Percentiles rank a stretch among this genome's conserved stretches.
Conservation (phyloP, 768 basidiomycete genomes). For the Leccinum barrowsii region DNA sequence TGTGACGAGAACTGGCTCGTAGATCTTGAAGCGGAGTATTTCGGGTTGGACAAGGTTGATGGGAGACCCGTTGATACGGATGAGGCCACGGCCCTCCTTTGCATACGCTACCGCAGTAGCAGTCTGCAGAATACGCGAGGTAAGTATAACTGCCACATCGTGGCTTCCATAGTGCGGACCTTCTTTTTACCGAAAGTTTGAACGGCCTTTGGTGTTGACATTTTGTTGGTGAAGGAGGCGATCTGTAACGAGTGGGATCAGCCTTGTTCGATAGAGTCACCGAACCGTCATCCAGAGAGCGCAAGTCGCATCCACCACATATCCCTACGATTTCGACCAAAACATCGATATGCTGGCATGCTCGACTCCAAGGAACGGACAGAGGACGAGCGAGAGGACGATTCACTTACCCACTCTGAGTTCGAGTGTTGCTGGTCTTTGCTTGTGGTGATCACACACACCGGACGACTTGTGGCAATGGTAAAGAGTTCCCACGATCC, state of each 20-base stretch:
- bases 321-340: constrained; percentile 22
- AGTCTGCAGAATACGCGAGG: constrained; percentile 51
- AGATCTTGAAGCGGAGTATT: constrained; percentile 96
- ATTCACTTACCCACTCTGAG: constrained; percentile 38
- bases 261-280: constrained; percentile 1
- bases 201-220: constrained; percentile 83
- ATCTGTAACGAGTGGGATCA: constrained; percentile 23
- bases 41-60: constrained; percentile 94
- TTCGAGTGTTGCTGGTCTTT: constrained; percentile 25
- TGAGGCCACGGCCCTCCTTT: constrained; percentile 92
- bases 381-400: constrained; percentile 7
- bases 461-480: neutral
- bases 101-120: constrained; percentile 98
- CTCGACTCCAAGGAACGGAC: neutral
- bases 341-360: neutral
- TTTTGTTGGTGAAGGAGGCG: constrained; percentile 39
- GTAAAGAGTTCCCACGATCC: constrained; percentile 24
- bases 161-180: constrained; percentile 42
- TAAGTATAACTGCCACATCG: constrained; percentile 1
- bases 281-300: constrained; percentile 35
- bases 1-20: constrained; percentile 93
- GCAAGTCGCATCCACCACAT: constrained; percentile 39
- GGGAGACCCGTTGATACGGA: constrained; percentile 96
- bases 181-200: constrained; percentile 99
- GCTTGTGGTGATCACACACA: neutral